Conservation (phyloP, 306 rosid genomes). For the Quercus ilex region DNA sequence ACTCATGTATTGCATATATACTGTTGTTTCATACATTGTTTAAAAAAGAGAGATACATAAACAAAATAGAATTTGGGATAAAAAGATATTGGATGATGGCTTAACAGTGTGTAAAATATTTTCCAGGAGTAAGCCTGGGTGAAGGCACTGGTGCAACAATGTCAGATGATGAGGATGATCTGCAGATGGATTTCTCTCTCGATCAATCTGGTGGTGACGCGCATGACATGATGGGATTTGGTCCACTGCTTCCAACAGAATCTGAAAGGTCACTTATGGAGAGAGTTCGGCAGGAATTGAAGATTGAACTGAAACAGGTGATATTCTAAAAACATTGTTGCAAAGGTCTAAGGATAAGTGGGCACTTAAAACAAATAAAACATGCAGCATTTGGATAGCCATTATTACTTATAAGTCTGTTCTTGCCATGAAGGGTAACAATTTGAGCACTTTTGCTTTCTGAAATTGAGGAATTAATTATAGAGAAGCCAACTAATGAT, state of each 20-base stretch:
- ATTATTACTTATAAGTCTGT: not conserved
- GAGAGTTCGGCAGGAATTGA: slow-evolving; percentile 90
- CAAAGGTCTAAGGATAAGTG: not conserved
- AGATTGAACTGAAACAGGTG: slow-evolving; percentile 98
- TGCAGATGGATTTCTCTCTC: slow-evolving; percentile 71
- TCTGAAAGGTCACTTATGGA: slow-evolving; percentile 97
- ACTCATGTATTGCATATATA: not conserved
- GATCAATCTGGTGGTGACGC: slow-evolving; percentile 68
- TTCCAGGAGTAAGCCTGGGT: slow-evolving; percentile 75
- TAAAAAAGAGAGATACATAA: not conserved
- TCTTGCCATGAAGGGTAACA: not conserved
- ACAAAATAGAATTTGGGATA: not conserved
- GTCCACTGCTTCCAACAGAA: slow-evolving; percentile 90
- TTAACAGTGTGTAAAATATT: not conserved
- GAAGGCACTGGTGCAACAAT: slow-evolving; percentile 95
- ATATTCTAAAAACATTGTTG: not conserved
- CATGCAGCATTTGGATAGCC: not conserved
- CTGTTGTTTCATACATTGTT: not conserved
- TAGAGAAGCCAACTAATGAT: too few relatives aligned
- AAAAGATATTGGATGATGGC: not conserved
- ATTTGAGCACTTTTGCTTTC: not conserved
- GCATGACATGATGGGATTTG: slow-evolving; percentile 96
- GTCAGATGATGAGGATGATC: slow-evolving; percentile 95
- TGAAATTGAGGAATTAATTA: not conserved
- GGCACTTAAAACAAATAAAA: not conserved